Conservation (phyloP, 305 asterid species). For the Solanum hybrid region DNA sequence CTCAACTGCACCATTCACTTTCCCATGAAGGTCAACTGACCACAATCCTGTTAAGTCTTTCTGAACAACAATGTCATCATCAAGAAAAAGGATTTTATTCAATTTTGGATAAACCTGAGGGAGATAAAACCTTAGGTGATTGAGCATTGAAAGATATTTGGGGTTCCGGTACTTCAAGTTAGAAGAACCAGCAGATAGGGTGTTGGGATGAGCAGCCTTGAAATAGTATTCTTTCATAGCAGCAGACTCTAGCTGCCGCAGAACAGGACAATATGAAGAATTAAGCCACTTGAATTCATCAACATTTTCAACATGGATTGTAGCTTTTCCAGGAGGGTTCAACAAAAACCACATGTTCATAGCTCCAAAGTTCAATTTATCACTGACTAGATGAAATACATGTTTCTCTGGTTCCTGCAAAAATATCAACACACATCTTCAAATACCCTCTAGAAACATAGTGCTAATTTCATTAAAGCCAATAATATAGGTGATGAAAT, state of each 20-base stretch:
- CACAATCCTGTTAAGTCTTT: conserved; percentile 92
- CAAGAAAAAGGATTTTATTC: conserved; percentile 91
- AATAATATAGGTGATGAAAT: neutral
- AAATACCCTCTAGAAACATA: neutral
- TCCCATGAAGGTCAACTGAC: conserved; percentile 78
- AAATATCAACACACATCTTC: conserved; percentile 11
- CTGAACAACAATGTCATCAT: conserved; percentile 95
- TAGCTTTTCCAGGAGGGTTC: conserved; percentile 97
- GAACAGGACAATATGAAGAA: conserved; percentile 85
- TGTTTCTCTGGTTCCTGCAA: conserved; percentile 92
- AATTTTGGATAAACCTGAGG: conserved; percentile 94
- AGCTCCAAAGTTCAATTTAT: conserved; percentile 95
- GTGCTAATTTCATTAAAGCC: neutral
- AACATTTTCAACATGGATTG: conserved; percentile 91
- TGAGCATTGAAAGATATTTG: conserved; percentile 94
- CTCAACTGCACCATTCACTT: conserved; percentile 97
- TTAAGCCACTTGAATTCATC: conserved; percentile 96
- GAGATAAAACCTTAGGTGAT: conserved; percentile 91
- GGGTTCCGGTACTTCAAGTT: conserved; percentile 96
- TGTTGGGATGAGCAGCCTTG: conserved; percentile 88
- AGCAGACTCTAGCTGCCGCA: conserved; percentile 84
- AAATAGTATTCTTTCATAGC: conserved; percentile 96
- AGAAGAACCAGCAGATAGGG: conserved; percentile 80
- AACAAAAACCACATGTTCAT: conserved; percentile 98
- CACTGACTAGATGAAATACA: conserved; percentile 93